These are phyloP conservation scores for Coemansia sp. DNA, from an alignment of 192 early-diverging fungal species.

Conservation along the genomic window DNA sequence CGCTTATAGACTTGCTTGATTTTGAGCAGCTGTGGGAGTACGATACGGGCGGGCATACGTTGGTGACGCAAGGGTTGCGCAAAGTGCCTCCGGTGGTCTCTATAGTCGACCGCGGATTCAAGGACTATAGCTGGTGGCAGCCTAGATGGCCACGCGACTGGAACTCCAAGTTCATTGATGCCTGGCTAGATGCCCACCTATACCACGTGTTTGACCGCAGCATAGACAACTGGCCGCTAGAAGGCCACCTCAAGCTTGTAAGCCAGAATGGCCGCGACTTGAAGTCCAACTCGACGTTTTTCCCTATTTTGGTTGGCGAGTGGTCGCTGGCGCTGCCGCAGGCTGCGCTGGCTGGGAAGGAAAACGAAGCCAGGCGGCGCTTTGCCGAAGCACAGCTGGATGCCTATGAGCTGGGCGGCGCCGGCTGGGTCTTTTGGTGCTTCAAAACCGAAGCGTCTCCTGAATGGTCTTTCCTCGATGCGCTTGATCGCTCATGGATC, in stretches of 20 bases:
- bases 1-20: constrained; percentile 41
- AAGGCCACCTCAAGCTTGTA: constrained; percentile 40
- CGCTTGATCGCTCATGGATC: constrained; percentile 64
- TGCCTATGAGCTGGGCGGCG: constrained; percentile 59
- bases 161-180: constrained; percentile 43
- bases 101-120: constrained; percentile 49
- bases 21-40: constrained; percentile 53
- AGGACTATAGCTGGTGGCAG: constrained; percentile 51
- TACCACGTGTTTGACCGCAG: constrained; percentile 55
- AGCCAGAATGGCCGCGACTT: constrained; percentile 42
- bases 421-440: constrained; percentile 74
- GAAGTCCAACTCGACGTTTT: constrained; percentile 41
- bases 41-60: constrained; percentile 42
- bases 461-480: constrained; percentile 69
- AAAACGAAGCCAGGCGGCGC: constrained; percentile 55
- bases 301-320: constrained; percentile 71
- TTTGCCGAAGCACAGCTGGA: constrained; percentile 67
- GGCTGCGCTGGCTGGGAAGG: constrained; percentile 59
- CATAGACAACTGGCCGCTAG: constrained; percentile 36
- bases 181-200: constrained; percentile 50
- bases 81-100: constrained; percentile 39
- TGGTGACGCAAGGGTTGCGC: constrained; percentile 24
- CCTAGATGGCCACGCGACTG: constrained; percentile 47
- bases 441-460: constrained; percentile 71
- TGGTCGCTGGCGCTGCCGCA: constrained; percentile 66